phyloP scores from a whole-genome alignment of 441 rosid species.

The Isatis lusitanica region DNA sequence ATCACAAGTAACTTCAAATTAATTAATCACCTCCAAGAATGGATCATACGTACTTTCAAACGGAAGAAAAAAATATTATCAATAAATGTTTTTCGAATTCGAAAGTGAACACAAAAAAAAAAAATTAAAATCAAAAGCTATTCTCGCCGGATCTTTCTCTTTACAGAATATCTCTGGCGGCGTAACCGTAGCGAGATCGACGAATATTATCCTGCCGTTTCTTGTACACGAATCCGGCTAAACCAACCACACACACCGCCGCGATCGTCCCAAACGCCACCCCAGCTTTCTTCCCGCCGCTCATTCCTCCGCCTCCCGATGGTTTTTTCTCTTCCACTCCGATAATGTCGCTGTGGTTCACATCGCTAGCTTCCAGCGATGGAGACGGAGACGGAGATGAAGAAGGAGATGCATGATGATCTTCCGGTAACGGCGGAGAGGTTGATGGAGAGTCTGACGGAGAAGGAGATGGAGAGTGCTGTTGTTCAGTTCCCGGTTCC shows the following conservation, averaged over 20 bases:
- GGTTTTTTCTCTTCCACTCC: constrained; percentile 2
- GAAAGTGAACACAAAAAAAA: background rate
- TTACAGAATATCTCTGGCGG: constrained; percentile 61
- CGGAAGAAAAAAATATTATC: background rate
- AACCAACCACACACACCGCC: constrained; percentile 46
- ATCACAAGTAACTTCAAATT: background rate
- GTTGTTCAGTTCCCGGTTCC: constrained; percentile 6
- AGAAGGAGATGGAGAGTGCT: constrained; percentile 20
- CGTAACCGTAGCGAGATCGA: constrained; percentile 51
- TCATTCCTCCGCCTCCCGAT: constrained; percentile 44
- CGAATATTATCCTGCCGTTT: constrained; percentile 63
- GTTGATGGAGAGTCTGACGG: constrained; percentile 10
- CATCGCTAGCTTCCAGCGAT: constrained; percentile 32
- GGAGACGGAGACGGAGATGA: constrained; percentile 30
- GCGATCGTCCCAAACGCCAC: constrained; percentile 48
- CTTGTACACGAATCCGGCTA: constrained; percentile 62
- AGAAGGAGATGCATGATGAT: background rate
- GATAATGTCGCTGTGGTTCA: constrained; percentile 37
- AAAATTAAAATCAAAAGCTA: background rate
- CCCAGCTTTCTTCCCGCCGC: constrained; percentile 61
- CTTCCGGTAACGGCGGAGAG: constrained; percentile 23
- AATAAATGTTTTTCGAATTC: constrained; percentile 20
- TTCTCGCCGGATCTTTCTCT: background rate
- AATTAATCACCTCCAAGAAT: no score
- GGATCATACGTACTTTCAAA: background rate